Evolutionary conservation across 176 grass and related monocot genomes (phyloP), one percentile per base, ranked within the genome.

Genomic region (Juncus inflexus): DNA sequence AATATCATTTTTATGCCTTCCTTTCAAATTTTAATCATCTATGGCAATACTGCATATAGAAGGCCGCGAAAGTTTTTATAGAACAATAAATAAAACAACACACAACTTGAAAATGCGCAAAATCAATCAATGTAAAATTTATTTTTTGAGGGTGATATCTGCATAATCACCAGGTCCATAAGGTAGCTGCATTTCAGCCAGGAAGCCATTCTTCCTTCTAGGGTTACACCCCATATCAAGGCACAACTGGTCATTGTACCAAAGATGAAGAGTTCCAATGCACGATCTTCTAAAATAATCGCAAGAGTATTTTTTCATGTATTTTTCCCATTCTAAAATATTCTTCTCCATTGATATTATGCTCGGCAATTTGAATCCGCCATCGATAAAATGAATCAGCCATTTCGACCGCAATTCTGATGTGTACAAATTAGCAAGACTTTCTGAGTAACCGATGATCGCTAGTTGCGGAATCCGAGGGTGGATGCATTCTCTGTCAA

Each of bases 401-500:
- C 77, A 79, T 38, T 79, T 79, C 0, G 77, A 79, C 28, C 52
- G 55, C 13, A 79, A 9, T 47, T 79, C 52, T 0, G 61, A 73
- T 10, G 39, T 37, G 15, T 13, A 52, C 0, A 73, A 60, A 50
- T 58, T 52, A 9, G 59, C 47, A 12, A 43, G 11, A 41, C 68
- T 66, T 52, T 72, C 77, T 35, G 56, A 72, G 3, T 73, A 73
- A 62, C 60, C 60, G 37, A 66, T 38, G 42, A 73, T 73, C 60
- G 68, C 51, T 2, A 73, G 51, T 15, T 79, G 77, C 1, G 77
- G 68, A 55, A 60, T 66, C 37, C 77, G 47, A 9, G 77, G 77
- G 63, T 79, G 77, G 5, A 65, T 62, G 6, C 77, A 73, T 73
- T 73, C 60, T 50, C 77, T 79, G 67, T 45, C n/a, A 72, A 73